These are phyloP conservation scores for Neolecta irregularis DNA, from an alignment of 1,139 yeast species.

Conservation along the genomic window DNA sequence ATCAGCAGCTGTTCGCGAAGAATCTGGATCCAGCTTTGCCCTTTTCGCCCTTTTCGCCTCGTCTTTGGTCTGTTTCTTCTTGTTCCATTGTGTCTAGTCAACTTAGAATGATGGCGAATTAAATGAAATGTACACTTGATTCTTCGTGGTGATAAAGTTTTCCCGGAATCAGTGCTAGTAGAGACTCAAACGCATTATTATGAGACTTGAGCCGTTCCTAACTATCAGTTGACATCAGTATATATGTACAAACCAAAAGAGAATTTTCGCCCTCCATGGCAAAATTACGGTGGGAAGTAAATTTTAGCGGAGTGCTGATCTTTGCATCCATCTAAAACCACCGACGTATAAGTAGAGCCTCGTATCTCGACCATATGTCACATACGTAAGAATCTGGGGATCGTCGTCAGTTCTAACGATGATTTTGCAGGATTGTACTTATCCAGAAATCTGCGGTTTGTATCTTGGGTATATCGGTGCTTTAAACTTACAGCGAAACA, in stretches of 20 bases:
- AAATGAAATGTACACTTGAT: conserved; percentile 20
- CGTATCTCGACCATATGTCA: conserved; percentile 4
- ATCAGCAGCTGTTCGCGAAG: conserved; percentile 47
- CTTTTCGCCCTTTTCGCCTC: conserved; percentile 48
- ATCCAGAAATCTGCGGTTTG: too few species aligned
- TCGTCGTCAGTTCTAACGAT: neutral
- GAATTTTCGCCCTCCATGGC: too few species aligned
- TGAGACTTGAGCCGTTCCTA: conserved; percentile 73
- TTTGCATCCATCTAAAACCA: conserved; percentile 1
- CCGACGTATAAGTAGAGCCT: too few species aligned
- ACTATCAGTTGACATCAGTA: neutral
- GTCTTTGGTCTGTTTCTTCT: conserved; percentile 48
- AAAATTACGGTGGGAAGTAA: too few species aligned
- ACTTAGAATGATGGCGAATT: neutral
- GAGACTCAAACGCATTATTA: conserved; percentile 78
- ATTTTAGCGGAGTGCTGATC: too few species aligned
- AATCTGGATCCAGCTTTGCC: conserved; percentile 62
- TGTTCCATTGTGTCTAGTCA: conserved; percentile 73
- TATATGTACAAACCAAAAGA: too few species aligned
- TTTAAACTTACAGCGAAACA: too few species aligned
- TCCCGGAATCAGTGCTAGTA: conserved; percentile 82
- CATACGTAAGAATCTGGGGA: neutral
- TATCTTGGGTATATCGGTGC: too few species aligned
- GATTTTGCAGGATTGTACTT: neutral
- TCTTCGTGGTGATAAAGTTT: conserved; percentile 72